Base-by-base conservation (phyloP, 345 rosid species). In the Lenwebbia sp. region DNA sequence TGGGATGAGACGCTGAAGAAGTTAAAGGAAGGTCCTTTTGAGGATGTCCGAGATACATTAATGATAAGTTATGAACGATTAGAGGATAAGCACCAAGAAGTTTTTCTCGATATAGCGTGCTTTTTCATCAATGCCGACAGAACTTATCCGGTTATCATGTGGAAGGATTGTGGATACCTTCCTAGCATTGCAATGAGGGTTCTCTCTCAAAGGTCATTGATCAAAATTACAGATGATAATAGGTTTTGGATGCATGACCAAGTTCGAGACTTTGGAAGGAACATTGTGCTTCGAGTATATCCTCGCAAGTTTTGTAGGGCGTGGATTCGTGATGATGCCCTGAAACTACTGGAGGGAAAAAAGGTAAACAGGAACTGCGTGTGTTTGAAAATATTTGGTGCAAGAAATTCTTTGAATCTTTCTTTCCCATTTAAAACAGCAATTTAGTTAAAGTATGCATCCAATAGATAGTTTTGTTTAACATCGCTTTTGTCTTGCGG, bases 181-280 rank as follows among this genome's bases (percentile, higher is more conserved):
- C 11, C 76, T 11, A 5, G 4, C 15, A 21, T 49, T 13, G 83
- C 65, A 40, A 33, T 76, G 56, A 60, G 54, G 33, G 83, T 30
- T 10, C 84, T 85, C 3, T 12, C 22, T 54, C 53, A 25, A 4
- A 33, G 26, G 47, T 85, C 84, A 22, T 54, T 85, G 40, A 40
- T 85, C n/a, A 85, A 85, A 44, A 10, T 85, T 44, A 50, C 1
- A 17, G 54, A 85, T n/a, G 25, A 54, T 26, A 85, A 12, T 30
- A 62, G 75, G 44, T 54, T 85, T 17, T 75, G 83, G 83, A 85
- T 85, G 86, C 86, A 85, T 54, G 83, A 76, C 51, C 49, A 53
- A 11, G 26, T 85, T 14, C 74, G 86, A 44, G 83, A 75, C 40
- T 44, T 76, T 54, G 86, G 84, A 54, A 85, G 86, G 53, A 10